Base-by-base conservation (phyloP, 2,329 filamentous ascomycete genomes). In the Ascochyta fabae region DNA sequence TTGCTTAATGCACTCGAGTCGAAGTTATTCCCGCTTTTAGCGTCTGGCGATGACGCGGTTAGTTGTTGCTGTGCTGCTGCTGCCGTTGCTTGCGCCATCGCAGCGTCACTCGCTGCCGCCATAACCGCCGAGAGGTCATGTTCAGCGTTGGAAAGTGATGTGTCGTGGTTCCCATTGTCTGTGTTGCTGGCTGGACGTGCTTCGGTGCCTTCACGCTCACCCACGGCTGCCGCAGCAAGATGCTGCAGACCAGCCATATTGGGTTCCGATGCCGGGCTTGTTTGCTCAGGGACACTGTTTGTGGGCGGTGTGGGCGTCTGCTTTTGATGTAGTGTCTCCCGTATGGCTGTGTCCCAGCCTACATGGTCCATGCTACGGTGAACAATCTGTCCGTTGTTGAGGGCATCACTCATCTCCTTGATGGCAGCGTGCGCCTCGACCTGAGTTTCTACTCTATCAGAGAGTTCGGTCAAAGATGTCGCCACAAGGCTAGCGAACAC, bases 191-290 rank as follows among this genome's bases (percentile, higher is more conserved):
- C 50, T 7, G 71, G 68, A 6, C 66, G 59, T 4, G 59, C 61
- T 26, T 72, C 70, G 26, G 62, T 50, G 27, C 69, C 65, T 47
- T 72, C 72, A 15, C 73, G 70, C 53, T 75, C 73, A 15, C 72
- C 72, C 0, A 76, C 74, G 5, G 74, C 74, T 9, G 74, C 73
- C 4, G 72, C 74, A 19, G 74, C 73, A 3, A 76, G 71, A 48
- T 76, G 73, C 45, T 76, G 72, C 0, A 76, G 65, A 13, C 73
- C 72, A 16, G 67, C 72, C 70, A 76, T 74, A 48, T 75, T 75
- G 10, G 71, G 72, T 48, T 74, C 66, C 3, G 60, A n/a, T 6
- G 59, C 60, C 8, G 70, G 55, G 44, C 56, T 66, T 6, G 63
- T 63, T 38, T 68, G 71, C 23, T 74, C 72, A 3, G 55, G 38